A percentile compares a stretch with the other conserved stretches of the same genome.
phyloP scores from a whole-genome alignment of 2,329 filamentous ascomycete genomes.

The Arthrinium phaeospermum region DNA sequence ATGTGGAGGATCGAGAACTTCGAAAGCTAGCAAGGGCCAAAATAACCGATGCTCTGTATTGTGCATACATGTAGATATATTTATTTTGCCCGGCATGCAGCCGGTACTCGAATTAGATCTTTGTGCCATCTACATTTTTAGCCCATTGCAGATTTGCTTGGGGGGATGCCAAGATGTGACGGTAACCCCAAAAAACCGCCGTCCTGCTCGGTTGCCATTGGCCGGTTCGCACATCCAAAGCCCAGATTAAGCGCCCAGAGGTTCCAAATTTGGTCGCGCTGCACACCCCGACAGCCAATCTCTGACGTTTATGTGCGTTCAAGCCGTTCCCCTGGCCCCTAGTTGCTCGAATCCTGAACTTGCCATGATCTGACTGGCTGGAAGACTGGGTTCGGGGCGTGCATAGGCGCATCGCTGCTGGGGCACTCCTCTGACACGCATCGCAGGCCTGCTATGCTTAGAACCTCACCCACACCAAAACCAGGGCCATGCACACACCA shows the following conservation, averaged over 20 bases:
- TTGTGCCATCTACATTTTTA: not conserved
- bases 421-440: constrained; percentile 11
- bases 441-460: constrained; percentile 22
- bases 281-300: constrained; percentile 23
- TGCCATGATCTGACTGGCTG: constrained; percentile 20
- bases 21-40: not conserved
- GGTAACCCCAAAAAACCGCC: not conserved
- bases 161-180: constrained; percentile 1
- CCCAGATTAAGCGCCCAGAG: constrained; percentile 16
- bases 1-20: not conserved
- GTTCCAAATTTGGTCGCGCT: not conserved
- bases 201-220: not conserved
- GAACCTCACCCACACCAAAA: constrained; percentile 11
- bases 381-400: constrained; percentile 5
- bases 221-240: not conserved
- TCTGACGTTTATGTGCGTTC: constrained; percentile 17
- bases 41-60: not conserved
- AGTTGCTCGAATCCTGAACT: constrained; percentile 32
- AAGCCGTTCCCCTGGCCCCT: constrained; percentile 12
- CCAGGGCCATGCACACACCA: not conserved
- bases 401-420: constrained; percentile 26
- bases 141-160: not conserved
- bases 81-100: not conserved
- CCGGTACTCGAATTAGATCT: not conserved
- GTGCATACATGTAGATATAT: not conserved